A percentile compares a stretch with the other conserved stretches of the same genome.
Evolutionary conservation across 306 rosid genomes (phyloP).

Genomic region (Hippophae rhamnoides): DNA sequence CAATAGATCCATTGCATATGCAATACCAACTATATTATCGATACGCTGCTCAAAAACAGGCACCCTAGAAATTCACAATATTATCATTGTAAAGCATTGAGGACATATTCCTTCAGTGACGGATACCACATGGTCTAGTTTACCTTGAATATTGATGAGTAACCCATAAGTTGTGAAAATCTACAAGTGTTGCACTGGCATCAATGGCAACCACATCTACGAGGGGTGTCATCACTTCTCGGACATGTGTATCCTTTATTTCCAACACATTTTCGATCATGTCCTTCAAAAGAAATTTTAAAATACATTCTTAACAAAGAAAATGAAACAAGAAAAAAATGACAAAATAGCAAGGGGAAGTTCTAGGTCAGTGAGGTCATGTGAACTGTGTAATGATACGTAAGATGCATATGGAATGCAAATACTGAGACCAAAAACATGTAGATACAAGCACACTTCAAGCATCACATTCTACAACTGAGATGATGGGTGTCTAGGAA

Average conservation of each 20-base stretch:
- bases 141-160: constrained; percentile 99
- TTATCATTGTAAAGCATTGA: neutral
- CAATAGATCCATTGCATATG: constrained; percentile 95
- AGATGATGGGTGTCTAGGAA: too few species aligned
- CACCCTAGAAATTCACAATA: constrained; percentile 44
- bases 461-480: too few species aligned
- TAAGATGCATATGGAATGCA: too few species aligned
- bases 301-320: neutral
- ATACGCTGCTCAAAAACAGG: constrained; percentile 99
- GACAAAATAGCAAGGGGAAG: neutral
- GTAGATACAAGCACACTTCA: too few species aligned
- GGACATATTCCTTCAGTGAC: neutral
- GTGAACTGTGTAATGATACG: neutral
- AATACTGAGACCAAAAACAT: too few species aligned
- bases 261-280: constrained; percentile 98
- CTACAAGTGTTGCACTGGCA: constrained; percentile 72
- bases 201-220: constrained; percentile 98
- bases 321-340: neutral
- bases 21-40: constrained; percentile 95
- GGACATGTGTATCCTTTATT: constrained; percentile 89
- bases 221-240: constrained; percentile 99
- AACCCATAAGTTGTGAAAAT: constrained; percentile 81
- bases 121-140: neutral
- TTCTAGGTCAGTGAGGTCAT: neutral
- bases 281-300: constrained; percentile 45